Evolutionary conservation across 768 basidiomycete species (phyloP), one percentile per base, ranked within the genome.

Genomic region (Daedaleopsis nitida): DNA sequence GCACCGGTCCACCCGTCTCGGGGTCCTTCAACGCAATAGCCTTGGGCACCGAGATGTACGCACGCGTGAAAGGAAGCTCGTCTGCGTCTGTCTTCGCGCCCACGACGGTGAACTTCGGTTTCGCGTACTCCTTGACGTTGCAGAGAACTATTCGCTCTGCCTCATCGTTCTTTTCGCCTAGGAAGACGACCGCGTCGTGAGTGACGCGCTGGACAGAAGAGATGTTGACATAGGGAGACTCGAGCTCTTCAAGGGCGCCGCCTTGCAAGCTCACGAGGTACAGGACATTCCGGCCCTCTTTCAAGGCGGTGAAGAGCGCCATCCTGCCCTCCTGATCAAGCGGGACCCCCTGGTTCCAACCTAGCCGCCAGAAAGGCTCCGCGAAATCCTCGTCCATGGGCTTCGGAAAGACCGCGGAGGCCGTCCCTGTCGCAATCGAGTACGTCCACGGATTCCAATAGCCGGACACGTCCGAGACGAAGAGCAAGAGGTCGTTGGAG

Each of bases 381-480:
- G 80, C 80, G 68, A 88, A 87, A 64, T 89, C 89, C 57, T 87
- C 77, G 0, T 70, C 52, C 21, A 86, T 66, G 0, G 84, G 75
- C 34, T 69, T 52, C 2, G 75, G 63, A 39, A 88, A 78, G 16
- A 83, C 67, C 0, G 84, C 69, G 0, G 70, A 51, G 5, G 76
- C 65, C 11, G 73, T 70, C 16, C 74, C 73, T 5, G 74, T 67
- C 3, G 64, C 24, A 24, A 79, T 63, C 44, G 76, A 74, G 71
- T 82, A 86, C 23, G 68, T 77, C 80, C 83, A 91, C 0, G 91
- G 87, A 67, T 92, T 89, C 59, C 83, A 79, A 69, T 80, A 92
- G 0, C 87, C 88, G 16, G 83, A 82, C 56, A 78, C 76, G 64
- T 93, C 91, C 35, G 78, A 81, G 8, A 86, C 84, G 73, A 86